Evolutionary conservation across 108 stramenopile species (phyloP), one percentile per base, ranked within the genome.

Genomic region (Stephanodiscus triporus): DNA sequence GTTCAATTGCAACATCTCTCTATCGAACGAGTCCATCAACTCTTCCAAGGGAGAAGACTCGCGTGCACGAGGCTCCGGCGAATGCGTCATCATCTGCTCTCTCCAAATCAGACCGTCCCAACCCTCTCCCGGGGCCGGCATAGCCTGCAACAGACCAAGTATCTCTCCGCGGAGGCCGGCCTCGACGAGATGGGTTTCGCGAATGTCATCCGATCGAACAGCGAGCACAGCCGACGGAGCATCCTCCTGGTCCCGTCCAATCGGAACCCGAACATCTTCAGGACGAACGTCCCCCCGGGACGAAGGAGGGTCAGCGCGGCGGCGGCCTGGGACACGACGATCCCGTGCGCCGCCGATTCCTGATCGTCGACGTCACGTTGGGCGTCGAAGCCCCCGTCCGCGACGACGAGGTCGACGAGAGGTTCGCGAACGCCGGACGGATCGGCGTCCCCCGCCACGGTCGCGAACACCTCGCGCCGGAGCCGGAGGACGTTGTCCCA

Each of bases 311-410:
- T 36, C 23, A 96, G 63, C 9, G 86, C 89, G 0, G 95, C 91
- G 6, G 92, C 90, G 22, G 88, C 69, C 77, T 96, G 88, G 64
- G 87, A 90, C 10, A 89, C 78, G 16, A 96, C 71, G 36, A 96
- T 56, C 45, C 89, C 85, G 73, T 85, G 83, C 3, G 95, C 74
- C 48, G 89, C 38, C 38, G 67, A 80, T 81, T 96, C 95, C 76
- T 94, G 95, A 68, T 82, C 61, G 62, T 85, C 81, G n/a, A 83
- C 81, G 66, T 94, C 83, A 30, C 95, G 85, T 75, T 96, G 95
- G 2, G 89, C 90, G 83, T 96, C 95, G 78, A 94, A 89, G 27
- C 95, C 95, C 4, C 95, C 95, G 70, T 96, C 95, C 13, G 92
- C 89, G 27, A 96, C 85, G 3, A 96, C 92, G 30, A 93, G 75